Evolutionary conservation across 352 stramenopile species (phyloP).

Genomic region (Halophytophthora polymorphica): DNA sequence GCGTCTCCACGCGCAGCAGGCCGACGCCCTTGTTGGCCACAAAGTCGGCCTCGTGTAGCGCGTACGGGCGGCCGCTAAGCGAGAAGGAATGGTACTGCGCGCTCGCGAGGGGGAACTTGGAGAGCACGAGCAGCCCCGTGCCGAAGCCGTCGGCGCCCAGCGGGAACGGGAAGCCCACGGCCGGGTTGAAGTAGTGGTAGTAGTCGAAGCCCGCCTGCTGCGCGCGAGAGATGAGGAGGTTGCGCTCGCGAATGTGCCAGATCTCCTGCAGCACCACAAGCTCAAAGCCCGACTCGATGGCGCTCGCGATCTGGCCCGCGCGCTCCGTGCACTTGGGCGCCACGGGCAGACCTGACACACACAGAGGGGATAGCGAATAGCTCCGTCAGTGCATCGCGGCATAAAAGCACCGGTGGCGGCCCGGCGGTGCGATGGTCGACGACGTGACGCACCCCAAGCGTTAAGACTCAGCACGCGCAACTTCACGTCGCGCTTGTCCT

Average conservation of each 20-base stretch:
- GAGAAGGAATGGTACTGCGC: conserved; percentile 76
- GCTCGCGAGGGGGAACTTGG: conserved; percentile 57
- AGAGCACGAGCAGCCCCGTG: conserved; percentile 73
- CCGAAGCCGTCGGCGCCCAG: conserved; percentile 70
- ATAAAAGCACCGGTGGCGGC: not conserved
- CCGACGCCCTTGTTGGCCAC: conserved; percentile 79
- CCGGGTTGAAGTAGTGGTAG: conserved; percentile 84
- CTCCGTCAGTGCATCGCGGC: too few species aligned
- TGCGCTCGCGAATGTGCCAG: conserved; percentile 77
- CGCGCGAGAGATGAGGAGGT: conserved; percentile 61
- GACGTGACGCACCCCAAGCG: conserved; percentile 51
- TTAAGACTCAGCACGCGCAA: conserved; percentile 76
- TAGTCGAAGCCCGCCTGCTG: conserved; percentile 60
- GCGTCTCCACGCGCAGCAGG: conserved; percentile 57
- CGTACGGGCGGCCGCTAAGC: conserved; percentile 72
- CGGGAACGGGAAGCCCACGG: conserved; percentile 72
- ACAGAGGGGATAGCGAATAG: too few species aligned
- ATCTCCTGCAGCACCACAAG: conserved; percentile 85
- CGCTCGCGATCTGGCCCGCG: conserved; percentile 58
- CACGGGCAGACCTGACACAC: conserved; percentile 51
- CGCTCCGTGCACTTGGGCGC: conserved; percentile 69
- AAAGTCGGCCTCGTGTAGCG: conserved; percentile 77
- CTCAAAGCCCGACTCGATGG: conserved; percentile 62
- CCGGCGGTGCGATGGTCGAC: not conserved
- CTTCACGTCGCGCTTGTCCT: conserved; percentile 20